phyloP scores from a whole-genome alignment of 768 basidiomycete species.

The Trametes meyenii region DNA sequence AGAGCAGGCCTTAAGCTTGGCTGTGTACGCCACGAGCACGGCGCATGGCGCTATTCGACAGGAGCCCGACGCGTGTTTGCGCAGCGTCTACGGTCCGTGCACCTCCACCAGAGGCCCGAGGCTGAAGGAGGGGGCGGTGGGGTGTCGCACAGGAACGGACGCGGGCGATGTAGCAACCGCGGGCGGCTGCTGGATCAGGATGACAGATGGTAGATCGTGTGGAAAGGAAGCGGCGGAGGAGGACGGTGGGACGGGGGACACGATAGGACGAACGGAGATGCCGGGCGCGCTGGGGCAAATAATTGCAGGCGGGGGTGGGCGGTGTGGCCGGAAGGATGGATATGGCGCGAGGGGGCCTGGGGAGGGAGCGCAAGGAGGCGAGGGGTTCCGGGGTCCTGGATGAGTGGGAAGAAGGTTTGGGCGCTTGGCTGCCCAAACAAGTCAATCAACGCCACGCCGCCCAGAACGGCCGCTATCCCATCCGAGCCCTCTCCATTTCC shows the following conservation, averaged over 20 bases:
- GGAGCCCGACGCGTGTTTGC: not conserved
- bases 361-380: constrained; percentile 1
- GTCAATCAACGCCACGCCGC: constrained; percentile 36
- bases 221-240: not conserved
- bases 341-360: not conserved
- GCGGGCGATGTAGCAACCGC: not conserved
- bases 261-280: constrained; percentile 8
- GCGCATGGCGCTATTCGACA: not conserved
- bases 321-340: not conserved
- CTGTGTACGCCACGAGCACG: not conserved
- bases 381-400: constrained; percentile 30
- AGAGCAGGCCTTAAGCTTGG: not conserved
- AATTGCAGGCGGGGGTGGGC: not conserved
- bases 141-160: not conserved
- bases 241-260: not conserved
- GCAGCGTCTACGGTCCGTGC: no score
- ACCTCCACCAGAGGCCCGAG: not conserved
- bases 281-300: constrained; percentile 1
- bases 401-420: constrained; percentile 34
- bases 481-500: constrained; percentile 20
- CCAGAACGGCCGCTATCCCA: constrained; percentile 23
- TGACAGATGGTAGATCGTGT: constrained; percentile 10
- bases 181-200: not conserved
- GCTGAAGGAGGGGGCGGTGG: not conserved
- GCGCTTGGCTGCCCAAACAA: constrained; percentile 27